phyloP scores from a whole-genome alignment of 2,329 filamentous ascomycete species.

The Rhinocladiella similis region DNA sequence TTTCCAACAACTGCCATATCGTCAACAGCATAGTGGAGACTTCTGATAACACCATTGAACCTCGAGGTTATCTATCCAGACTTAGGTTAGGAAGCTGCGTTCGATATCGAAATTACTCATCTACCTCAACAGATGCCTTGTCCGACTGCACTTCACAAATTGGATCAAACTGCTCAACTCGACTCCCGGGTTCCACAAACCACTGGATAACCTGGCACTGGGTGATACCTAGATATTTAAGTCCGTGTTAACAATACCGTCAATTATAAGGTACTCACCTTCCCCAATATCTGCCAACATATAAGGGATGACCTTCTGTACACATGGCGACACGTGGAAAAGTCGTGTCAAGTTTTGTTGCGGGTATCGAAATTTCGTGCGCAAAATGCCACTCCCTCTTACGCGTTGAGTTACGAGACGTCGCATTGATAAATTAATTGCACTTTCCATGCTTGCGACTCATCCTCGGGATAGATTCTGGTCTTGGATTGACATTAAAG shows the following conservation, averaged over 20 bases:
- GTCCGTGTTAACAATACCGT: not conserved
- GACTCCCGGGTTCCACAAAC: conserved; percentile 94
- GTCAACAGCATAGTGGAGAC: conserved; percentile 89
- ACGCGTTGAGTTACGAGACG: too few relatives aligned
- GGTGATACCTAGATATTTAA: conserved; percentile 53
- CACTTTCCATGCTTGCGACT: too few relatives aligned
- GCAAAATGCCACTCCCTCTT: too few relatives aligned
- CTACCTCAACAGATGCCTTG: conserved; percentile 75
- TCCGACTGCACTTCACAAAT: conserved; percentile 98
- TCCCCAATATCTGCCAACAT: conserved; percentile 21
- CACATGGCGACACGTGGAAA: too few relatives aligned
- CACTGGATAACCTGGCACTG: conserved; percentile 99
- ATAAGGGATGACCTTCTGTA: too few relatives aligned
- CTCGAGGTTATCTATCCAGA: conserved; percentile 80
- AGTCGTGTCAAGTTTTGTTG: too few relatives aligned
- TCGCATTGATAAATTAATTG: too few relatives aligned
- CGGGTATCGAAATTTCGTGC: too few relatives aligned
- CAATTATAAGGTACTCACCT: conserved; percentile 68
- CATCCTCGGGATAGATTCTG: too few relatives aligned
- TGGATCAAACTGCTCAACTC: conserved; percentile 95
- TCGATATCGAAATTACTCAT: not conserved
- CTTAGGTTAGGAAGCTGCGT: not conserved
- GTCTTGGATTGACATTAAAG: too few relatives aligned
- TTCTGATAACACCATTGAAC: conserved; percentile 93
- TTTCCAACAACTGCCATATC: conserved; percentile 89